Evolutionary conservation across 2,329 filamentous ascomycete genomes (phyloP), one percentile per base, ranked within the genome.

Genomic region (Orbilia oligospora): DNA sequence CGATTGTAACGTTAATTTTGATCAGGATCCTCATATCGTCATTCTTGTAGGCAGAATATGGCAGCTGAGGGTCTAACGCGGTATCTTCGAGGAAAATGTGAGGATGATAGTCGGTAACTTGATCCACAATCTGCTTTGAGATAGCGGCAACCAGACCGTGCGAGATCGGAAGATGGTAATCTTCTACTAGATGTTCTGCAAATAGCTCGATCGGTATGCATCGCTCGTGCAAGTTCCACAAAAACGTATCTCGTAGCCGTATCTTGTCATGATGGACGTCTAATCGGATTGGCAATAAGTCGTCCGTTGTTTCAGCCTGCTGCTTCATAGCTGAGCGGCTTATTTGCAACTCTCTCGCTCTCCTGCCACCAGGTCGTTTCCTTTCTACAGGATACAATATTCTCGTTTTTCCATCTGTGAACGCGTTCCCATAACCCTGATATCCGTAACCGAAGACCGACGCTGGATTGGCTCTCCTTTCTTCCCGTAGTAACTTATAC

Each of bases 1-100:
- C 96, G 83, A 99, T 97, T 5, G 96, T 98, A 83, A 99, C 97
- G 85, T 98, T 97, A 64, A 99, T 88, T 85, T 97, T 98, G 85
- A 99, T 90, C 51, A 97, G 86, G 81, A 99, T 92, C 64, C 96
- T 92, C 95, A 99, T 97, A 86, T 99, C 96, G 83, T 99, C 96
- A 83, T 99, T 97, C 85, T 98, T 98, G 87, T 97, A 97, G 5
- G 96, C 94, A 46, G 89, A 91, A 83, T 98, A 98, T 0, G 95
- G 94, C 12, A 97, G 87, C 83, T 96, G 92, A 0, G 94, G 92
- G 82, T 99, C 95, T 56, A 97, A 87, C 0, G 95, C 90, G 82
- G 97, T 93, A 82, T 98, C 95, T 81, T 97, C 91, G 61, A 95
- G 92, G 83, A 91, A 96, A 24, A 96, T 91, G 82, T 97, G 93